Base-by-base conservation (phyloP, 768 basidiomycete species). In the Megacollybia marginata region DNA sequence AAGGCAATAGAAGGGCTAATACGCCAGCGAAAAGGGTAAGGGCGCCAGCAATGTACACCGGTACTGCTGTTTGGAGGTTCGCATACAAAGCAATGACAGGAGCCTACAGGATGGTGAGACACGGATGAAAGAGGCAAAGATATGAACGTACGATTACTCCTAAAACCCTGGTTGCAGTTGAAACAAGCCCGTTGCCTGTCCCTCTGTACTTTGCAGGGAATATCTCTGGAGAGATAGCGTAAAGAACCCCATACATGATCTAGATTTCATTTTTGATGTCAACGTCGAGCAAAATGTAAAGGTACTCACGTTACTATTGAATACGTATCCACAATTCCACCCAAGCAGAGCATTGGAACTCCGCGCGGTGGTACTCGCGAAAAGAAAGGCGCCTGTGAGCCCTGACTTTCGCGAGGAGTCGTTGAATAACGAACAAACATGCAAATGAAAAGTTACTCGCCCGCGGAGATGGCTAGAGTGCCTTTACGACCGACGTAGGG, bases 241-340 rank as follows among this genome's bases (percentile, higher is more conserved):
- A 87, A 40, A 88, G 57, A 2, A 88, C 84, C 6, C 86, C 83
- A 46, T 83, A 88, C 85, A 87, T 88, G 53, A 85, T 77, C 71
- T 84, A 43, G n/a, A 33, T 18, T 33, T 42, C 20, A n/a, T n/a
- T 6, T 6, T 42, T 9, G 4, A 18, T 44, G 19, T 13, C 13
- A 44, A 44, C 23, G 11, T 3, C 12, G 33, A n/a, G 43, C 44
- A 13, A 18, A 42, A 16, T 46, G 38, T 44, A 23, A 23, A 7
- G 31, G 44, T 1, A 64, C 70, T 43, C 50, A 83, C 78, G 56
- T 82, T 82, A 48, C 76, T 80, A 54, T 65, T 73, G 59, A 84
- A 83, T n/a, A 68, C 72, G 54, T 85, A 86, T 9, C 76, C 85
- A 59, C 85, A 90, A 64, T 89, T 88, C 87, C 87, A 90, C 44